A percentile compares a stretch with the other conserved stretches of the same genome.
These are phyloP conservation scores for Trichoderma breve DNA, from an alignment of 2,329 filamentous ascomycete species.

Conservation along the genomic window DNA sequence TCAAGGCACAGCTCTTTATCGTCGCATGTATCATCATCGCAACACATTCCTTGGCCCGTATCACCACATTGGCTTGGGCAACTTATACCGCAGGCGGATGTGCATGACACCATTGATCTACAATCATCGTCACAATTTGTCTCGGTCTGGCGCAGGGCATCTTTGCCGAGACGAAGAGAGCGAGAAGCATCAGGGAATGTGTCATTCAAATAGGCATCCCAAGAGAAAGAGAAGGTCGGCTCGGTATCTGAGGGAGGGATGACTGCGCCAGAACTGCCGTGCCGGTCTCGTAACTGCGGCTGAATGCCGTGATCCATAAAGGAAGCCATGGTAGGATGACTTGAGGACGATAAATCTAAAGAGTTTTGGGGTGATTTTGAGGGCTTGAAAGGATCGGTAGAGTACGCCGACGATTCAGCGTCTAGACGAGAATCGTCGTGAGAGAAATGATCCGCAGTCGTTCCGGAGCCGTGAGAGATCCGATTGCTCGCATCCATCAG, in stretches of 20 bases:
- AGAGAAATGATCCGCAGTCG: conserved; percentile 25
- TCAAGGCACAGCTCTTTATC: conserved; percentile 26
- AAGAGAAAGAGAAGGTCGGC: conserved; percentile 21
- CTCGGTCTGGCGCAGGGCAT: not conserved
- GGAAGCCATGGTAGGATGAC: not conserved
- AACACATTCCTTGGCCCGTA: conserved; percentile 34
- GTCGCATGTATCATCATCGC: conserved; percentile 37
- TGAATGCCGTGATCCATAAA: not conserved
- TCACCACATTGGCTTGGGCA: conserved; percentile 39
- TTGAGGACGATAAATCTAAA: not conserved
- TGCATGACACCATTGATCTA: conserved; percentile 34
- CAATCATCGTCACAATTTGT: conserved; percentile 30
- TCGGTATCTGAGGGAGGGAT: not conserved
- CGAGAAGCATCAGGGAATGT: conserved; percentile 9
- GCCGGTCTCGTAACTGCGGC: not conserved
- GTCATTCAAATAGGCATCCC: conserved; percentile 24
- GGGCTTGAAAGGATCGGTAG: conserved; percentile 19
- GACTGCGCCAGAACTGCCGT: not conserved
- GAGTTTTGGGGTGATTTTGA: not conserved
- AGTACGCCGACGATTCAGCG: conserved; percentile 19
- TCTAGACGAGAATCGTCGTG: conserved; percentile 37
- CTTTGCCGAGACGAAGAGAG: not conserved
- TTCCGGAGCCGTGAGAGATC: conserved; percentile 28
- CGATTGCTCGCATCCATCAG: conserved; percentile 28
- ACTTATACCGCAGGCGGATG: conserved; percentile 35